Base-by-base conservation (phyloP, 1,139 yeast species). In the Diutina neorugosa region DNA sequence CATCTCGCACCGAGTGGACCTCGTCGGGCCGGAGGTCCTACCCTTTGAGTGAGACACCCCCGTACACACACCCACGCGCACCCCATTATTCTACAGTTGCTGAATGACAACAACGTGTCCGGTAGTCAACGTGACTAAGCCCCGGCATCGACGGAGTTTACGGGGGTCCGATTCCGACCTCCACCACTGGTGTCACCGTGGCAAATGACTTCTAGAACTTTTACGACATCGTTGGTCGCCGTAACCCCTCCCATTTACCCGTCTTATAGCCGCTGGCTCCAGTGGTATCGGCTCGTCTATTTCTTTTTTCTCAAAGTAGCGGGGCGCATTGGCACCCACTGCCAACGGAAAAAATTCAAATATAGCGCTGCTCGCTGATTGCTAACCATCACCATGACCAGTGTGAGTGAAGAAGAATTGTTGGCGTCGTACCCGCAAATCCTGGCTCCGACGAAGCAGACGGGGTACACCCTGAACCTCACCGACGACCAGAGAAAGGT, bases 391-490 rank as follows among this genome's bases (percentile, higher is more conserved):
- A n/a, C 34, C 46, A 53, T 18, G 46, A 51, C 49, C 46, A 58
- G 56, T 57, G 60, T 60, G 44, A 54, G 63, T 52, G 62, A 59
- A 51, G 61, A 57, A 48, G 65, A 64, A 54, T 61, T 64, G 53
- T 63, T 63, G 51, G 73, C 73, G 16, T 80, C 86, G 8, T 87
- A 77, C 65, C 96, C 96, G 41, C 91, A 86, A 64, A 70, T 68
- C 19, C 73, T 81, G 53, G 84, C 88, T 14, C 80, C 83, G 25
- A 74, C 82, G 40, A 69, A 68, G 9, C 74, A 69, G 57, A 76
- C 89, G 19, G 98, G 98, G 5, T 84, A 81, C 69, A 89, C 96
- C 40, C 96, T 96, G 41, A 82, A 80, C 65, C 72, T 90, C 57
- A 84, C 89, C 19, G 77, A 77, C 8, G 82, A 80, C 52, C 96